Evolutionary conservation across 805 yeast species (phyloP).

Genomic region (Lachancea sp.): DNA sequence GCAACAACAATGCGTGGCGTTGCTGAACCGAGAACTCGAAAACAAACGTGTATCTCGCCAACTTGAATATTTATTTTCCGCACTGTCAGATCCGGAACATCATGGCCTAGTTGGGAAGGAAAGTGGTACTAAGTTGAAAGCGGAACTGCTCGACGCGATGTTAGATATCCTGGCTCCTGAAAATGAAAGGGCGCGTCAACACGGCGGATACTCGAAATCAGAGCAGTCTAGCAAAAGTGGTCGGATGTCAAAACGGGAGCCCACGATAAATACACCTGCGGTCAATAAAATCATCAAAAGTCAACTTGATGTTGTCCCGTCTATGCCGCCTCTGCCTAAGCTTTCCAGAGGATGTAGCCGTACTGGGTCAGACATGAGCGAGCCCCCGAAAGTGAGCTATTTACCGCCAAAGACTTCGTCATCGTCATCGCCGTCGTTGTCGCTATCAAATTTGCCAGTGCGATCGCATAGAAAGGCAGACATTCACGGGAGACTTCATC

Average conservation of each 20-base stretch:
- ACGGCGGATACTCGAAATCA: neutral
- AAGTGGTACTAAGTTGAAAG: conserved; percentile 12
- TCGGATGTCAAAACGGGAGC: neutral
- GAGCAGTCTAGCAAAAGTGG: neutral
- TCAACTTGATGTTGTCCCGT: neutral
- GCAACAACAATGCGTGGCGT: conserved; percentile 19
- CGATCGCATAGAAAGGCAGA: neutral
- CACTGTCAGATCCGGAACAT: conserved; percentile 18
- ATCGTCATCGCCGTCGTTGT: no score
- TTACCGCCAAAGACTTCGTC: no score
- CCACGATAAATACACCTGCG: neutral
- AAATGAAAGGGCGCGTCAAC: neutral
- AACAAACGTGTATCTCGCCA: conserved; percentile 14
- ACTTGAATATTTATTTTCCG: conserved; percentile 17
- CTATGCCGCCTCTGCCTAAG: no score
- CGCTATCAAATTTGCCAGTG: no score
- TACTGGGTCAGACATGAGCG: no score
- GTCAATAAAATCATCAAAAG: neutral
- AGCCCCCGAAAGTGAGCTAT: no score
- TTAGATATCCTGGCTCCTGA: conserved; percentile 1
- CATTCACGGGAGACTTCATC: neutral
- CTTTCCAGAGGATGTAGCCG: no score
- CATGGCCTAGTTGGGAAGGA: conserved; percentile 14
- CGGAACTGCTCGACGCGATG: conserved; percentile 15
- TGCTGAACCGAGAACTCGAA: conserved; percentile 24